Percentiles rank a stretch among this genome's conserved stretches.
phyloP scores from a whole-genome alignment of 2,329 filamentous ascomycete genomes.

The Tetracladium maxilliforme region DNA sequence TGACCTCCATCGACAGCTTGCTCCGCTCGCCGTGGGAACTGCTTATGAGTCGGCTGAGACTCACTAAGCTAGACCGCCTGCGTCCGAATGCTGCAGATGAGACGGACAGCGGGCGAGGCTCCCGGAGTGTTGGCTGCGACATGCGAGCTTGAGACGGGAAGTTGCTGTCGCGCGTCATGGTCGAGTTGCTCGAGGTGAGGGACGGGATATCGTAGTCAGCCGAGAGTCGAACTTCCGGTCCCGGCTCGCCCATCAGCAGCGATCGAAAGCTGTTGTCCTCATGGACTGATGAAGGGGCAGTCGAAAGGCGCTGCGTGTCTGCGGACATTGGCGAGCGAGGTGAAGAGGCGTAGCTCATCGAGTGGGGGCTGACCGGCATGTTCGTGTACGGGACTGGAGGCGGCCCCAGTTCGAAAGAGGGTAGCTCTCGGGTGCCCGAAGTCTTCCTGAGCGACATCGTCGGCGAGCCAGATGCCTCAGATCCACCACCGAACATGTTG shows the following conservation, averaged over 20 bases:
- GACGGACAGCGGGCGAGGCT: conserved; percentile 47
- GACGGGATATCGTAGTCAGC: conserved; percentile 64
- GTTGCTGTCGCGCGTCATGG: conserved; percentile 54
- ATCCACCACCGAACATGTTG: too few relatives aligned
- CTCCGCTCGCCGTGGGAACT: conserved; percentile 61
- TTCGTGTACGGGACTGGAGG: too few relatives aligned
- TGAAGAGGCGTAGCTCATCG: conserved; percentile 49
- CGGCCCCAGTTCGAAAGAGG: too few relatives aligned
- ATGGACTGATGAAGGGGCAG: conserved; percentile 57
- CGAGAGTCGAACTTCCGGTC: conserved; percentile 56
- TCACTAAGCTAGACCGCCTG: conserved; percentile 62
- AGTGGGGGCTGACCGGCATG: conserved; percentile 47
- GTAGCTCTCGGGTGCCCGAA: too few relatives aligned
- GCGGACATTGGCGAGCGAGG: conserved; percentile 55
- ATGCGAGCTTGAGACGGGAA: conserved; percentile 30
- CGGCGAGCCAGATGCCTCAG: too few relatives aligned
- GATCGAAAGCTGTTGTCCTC: conserved; percentile 61
- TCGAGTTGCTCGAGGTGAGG: conserved; percentile 61
- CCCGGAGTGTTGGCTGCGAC: too few relatives aligned
- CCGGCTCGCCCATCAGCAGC: conserved; percentile 57
- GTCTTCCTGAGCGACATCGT: too few relatives aligned
- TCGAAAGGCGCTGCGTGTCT: conserved; percentile 59
- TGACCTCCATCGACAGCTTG: conserved; percentile 58
- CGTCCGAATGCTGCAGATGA: conserved; percentile 48
- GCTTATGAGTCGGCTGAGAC: conserved; percentile 62